phyloP scores from a whole-genome alignment of 2,329 filamentous ascomycete genomes.

The Pestalotiopsis sp. region DNA sequence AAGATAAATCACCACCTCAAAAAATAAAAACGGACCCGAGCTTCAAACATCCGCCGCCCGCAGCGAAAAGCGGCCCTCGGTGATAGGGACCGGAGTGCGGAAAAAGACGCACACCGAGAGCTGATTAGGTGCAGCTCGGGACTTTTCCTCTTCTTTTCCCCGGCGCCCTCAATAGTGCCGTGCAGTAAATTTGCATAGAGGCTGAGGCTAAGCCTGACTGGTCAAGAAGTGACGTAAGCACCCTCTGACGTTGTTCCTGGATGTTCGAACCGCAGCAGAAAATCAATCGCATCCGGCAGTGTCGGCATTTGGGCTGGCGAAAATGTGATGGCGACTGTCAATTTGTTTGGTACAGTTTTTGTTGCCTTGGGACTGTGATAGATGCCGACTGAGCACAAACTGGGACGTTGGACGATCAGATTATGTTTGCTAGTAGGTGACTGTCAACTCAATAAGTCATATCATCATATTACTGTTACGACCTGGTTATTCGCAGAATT shows the following conservation, averaged over 20 bases:
- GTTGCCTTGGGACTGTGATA: neutral
- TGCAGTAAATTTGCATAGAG: neutral
- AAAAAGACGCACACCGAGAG: neutral
- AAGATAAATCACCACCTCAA: constrained; percentile 30
- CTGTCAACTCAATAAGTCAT: neutral
- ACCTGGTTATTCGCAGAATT: neutral
- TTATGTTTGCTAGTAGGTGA: neutral
- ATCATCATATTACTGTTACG: neutral
- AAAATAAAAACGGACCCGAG: constrained; percentile 12
- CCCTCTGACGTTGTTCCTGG: constrained; percentile 12
- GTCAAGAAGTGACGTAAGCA: constrained; percentile 10
- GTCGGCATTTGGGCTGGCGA: constrained; percentile 6
- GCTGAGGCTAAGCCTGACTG: neutral
- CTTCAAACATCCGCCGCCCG: neutral
- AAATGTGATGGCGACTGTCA: neutral
- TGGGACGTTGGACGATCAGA: neutral
- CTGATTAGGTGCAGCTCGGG: neutral
- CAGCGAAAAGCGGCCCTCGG: neutral
- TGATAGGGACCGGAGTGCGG: neutral
- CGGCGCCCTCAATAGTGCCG: neutral
- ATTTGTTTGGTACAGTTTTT: neutral
- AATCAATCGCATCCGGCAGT: constrained; percentile 9
- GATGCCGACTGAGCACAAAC: neutral
- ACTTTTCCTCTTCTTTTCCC: neutral
- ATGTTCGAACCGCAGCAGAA: neutral